Conservation (phyloP, 2,329 filamentous ascomycete species). For the Nothomitra cinnamomea region DNA sequence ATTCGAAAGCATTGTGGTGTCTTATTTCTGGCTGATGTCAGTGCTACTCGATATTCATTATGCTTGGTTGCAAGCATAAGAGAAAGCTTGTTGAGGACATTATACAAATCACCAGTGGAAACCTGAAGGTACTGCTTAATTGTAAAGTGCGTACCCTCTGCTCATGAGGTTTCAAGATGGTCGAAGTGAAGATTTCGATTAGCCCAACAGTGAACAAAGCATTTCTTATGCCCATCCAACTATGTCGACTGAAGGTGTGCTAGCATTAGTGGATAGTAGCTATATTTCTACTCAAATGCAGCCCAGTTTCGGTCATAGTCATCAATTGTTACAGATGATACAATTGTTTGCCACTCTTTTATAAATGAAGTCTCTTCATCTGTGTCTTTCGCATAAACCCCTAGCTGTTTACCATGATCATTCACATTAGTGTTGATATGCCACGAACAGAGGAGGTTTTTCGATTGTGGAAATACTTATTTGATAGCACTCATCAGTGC, state of each 20-base stretch:
- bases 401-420: background rate
- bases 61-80: background rate
- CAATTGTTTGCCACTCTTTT: background rate
- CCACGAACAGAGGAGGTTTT: background rate
- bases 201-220: too few species aligned
- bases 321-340: background rate
- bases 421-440: background rate
- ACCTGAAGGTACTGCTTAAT: too few species aligned
- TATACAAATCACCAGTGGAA: too few species aligned
- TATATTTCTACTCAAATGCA: background rate
- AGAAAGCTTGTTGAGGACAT: background rate
- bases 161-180: background rate
- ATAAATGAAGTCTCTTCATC: slow-evolving; percentile 2
- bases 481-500: slow-evolving; percentile 1
- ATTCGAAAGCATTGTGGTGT: background rate
- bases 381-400: background rate
- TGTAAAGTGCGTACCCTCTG: background rate
- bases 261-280: background rate
- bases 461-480: background rate
- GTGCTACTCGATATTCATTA: background rate
- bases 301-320: background rate
- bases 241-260: background rate
- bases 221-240: background rate
- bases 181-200: slow-evolving; percentile 1
- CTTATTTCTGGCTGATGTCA: background rate